phyloP scores from a whole-genome alignment of 148 eudicot genomes.

The Fagopyrum homotropicum region DNA sequence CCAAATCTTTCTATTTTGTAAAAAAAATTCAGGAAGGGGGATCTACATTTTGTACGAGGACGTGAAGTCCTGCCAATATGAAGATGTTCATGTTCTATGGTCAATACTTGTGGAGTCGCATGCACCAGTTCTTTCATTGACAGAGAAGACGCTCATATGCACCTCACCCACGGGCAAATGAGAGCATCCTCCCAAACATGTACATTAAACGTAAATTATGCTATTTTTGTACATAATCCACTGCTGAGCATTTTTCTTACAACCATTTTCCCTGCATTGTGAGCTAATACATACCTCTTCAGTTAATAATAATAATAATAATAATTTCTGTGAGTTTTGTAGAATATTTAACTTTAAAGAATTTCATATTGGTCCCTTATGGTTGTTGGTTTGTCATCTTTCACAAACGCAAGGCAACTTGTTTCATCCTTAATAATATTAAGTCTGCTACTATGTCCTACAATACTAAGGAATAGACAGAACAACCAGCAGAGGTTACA shows the following conservation, averaged over 20 bases:
- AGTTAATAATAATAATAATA: neutral
- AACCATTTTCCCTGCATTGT: neutral
- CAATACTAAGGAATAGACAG: neutral
- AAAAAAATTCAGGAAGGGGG: conserved; percentile 48
- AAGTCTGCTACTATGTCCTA: neutral
- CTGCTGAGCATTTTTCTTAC: neutral
- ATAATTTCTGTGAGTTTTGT: neutral
- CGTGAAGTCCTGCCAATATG: conserved; percentile 75
- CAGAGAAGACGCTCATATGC: conserved; percentile 29
- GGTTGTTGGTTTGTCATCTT: neutral
- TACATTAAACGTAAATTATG: conserved; percentile 8
- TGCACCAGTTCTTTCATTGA: conserved; percentile 35
- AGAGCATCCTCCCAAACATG: conserved; percentile 15
- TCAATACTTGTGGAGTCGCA: conserved; percentile 74
- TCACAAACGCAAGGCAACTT: neutral
- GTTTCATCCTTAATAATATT: neutral
- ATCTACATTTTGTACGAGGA: conserved; percentile 80
- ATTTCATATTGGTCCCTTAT: neutral
- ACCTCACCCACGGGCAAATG: conserved; percentile 21
- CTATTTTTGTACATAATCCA: neutral
- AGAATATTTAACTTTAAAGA: neutral
- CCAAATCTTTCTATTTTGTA: neutral
- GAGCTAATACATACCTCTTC: conserved; percentile 1
- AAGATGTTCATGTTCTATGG: conserved; percentile 87
- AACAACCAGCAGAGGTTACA: neutral